phyloP scores from a whole-genome alignment of 495 filamentous ascomycete species.

The Aspergillus nanangensis region DNA sequence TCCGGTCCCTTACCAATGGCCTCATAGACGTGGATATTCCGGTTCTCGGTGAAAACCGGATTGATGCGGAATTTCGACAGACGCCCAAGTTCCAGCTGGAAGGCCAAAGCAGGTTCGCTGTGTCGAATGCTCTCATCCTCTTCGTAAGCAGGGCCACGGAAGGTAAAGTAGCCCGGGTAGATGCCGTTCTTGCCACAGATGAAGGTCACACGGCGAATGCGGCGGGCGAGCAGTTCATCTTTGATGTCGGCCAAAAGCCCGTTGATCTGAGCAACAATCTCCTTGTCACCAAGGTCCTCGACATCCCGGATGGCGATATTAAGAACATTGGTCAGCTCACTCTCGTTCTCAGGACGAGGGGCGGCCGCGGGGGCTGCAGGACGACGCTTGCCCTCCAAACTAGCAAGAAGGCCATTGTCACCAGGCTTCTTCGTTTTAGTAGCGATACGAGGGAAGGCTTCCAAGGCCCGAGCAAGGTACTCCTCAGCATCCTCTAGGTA shows the following conservation, averaged over 20 bases:
- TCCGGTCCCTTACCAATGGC: conserved; percentile 90
- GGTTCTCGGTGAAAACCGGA: conserved; percentile 97
- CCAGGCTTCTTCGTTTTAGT: conserved; percentile 35
- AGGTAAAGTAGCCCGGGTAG: conserved; percentile 96
- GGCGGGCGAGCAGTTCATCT: conserved; percentile 73
- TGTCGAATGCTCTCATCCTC: conserved; percentile 97
- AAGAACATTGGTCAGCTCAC: conserved; percentile 82
- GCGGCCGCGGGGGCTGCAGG: conserved; percentile 28
- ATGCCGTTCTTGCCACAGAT: conserved; percentile 94
- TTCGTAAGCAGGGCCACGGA: conserved; percentile 83
- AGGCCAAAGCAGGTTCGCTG: conserved; percentile 90
- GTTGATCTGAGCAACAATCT: conserved; percentile 71
- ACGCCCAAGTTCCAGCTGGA: conserved; percentile 93
- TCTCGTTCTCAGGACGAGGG: conserved; percentile 47
- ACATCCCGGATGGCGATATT: conserved; percentile 90
- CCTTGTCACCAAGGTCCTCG: conserved; percentile 78
- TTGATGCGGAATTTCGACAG: conserved; percentile 96
- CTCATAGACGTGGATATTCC: conserved; percentile 98
- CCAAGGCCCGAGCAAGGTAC: conserved; percentile 71
- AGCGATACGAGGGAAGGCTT: conserved; percentile 62
- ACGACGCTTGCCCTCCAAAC: conserved; percentile 67
- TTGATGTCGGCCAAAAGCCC: conserved; percentile 75
- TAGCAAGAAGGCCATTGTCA: conserved; percentile 58
- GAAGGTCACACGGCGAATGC: conserved; percentile 87
- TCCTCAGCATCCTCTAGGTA: conserved; percentile 95